Conservation (phyloP, 495 filamentous ascomycete genomes). For the Hyaloscypha variabilis region DNA sequence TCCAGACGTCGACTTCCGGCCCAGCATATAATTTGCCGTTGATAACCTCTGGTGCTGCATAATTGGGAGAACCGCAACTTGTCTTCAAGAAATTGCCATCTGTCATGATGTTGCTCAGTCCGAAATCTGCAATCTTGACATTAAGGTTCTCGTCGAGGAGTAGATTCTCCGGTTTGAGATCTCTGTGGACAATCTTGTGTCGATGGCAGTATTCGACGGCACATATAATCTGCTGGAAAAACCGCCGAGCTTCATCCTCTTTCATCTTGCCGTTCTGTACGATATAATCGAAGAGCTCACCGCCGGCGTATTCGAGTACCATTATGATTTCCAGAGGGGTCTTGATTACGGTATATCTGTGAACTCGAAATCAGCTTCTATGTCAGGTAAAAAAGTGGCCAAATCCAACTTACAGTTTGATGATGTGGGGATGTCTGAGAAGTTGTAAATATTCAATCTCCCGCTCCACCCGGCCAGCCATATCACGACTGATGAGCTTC, state of each 20-base stretch:
- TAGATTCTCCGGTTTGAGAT: conserved; percentile 96
- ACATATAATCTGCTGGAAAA: conserved; percentile 99
- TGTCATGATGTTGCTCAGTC: conserved; percentile 98
- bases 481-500: conserved; percentile 93
- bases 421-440: conserved; percentile 95
- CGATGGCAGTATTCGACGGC: conserved; percentile 98
- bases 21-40: conserved; percentile 97
- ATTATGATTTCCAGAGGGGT: conserved; percentile 94
- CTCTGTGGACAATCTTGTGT: conserved; percentile 97
- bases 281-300: conserved; percentile 96
- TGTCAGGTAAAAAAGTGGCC: neutral
- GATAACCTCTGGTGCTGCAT: conserved; percentile 97
- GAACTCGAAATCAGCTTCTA: conserved; percentile 11
- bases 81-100: conserved; percentile 99
- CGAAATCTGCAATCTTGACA: conserved; percentile 99
- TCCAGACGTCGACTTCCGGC: conserved; percentile 98
- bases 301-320: conserved; percentile 97
- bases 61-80: conserved; percentile 97
- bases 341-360: conserved; percentile 86
- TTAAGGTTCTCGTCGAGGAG: conserved; percentile 92
- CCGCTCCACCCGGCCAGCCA: conserved; percentile 94
- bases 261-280: conserved; percentile 87
- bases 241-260: conserved; percentile 87
- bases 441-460: conserved; percentile 98
- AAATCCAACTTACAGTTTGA: conserved; percentile 77